Evolutionary conservation across 2,329 filamentous ascomycete species (phyloP).

Genomic region (Madurella mycetomatis): DNA sequence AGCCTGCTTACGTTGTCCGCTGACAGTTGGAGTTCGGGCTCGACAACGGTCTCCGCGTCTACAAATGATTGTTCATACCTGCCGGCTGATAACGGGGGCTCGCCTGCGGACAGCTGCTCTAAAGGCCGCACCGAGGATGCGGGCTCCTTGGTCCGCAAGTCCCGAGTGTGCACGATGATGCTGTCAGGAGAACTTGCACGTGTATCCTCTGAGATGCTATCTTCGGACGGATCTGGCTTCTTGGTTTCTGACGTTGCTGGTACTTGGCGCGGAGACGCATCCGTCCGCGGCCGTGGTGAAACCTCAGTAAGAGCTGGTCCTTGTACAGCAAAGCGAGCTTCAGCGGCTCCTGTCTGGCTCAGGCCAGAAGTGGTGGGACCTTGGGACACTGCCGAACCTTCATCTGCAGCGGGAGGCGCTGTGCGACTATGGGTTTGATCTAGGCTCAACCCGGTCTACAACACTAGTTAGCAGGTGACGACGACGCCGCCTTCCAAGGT

Average conservation of each 20-base stretch:
- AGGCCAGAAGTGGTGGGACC: background rate
- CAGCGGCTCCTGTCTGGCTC: background rate
- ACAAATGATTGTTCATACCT: background rate
- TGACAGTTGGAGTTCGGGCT: too few relatives aligned
- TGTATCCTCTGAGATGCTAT: background rate
- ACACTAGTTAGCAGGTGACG: background rate
- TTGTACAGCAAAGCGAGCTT: background rate
- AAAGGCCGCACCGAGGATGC: background rate
- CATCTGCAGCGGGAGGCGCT: background rate
- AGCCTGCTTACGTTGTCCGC: background rate
- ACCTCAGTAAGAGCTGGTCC: background rate
- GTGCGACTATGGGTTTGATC: background rate
- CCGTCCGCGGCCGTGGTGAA: background rate
- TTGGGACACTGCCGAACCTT: background rate
- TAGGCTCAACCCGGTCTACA: background rate
- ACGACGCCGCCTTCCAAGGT: background rate
- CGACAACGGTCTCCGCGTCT: background rate
- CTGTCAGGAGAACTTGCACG: background rate
- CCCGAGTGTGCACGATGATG: background rate
- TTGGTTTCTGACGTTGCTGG: background rate
- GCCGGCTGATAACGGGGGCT: background rate
- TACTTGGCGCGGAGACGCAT: background rate
- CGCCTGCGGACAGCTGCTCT: background rate
- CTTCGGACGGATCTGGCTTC: background rate
- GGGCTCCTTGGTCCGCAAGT: background rate